Evolutionary conservation across 2,329 filamentous ascomycete species (phyloP), one percentile per base, ranked within the genome.

Genomic region (Geosmithia flava): DNA sequence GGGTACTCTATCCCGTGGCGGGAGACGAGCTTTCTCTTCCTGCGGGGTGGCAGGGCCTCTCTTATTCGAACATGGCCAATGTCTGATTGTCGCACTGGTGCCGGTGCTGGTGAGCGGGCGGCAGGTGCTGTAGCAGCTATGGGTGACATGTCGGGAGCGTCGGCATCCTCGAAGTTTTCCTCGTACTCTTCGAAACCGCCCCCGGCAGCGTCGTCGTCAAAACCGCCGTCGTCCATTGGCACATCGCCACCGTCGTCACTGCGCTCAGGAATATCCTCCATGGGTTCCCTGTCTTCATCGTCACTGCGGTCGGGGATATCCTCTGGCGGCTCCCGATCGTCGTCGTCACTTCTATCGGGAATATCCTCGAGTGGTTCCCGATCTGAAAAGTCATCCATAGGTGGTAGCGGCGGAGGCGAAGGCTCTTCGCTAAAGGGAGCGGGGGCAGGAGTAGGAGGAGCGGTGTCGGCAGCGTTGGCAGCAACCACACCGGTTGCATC

Each of bases 1-100:
- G 87, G 85, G 54, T 90, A 89, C 51, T 83, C 77, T 46, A 85
- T 80, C 23, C 87, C 87, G 58, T 89, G 72, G 45, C 76, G 76
- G 1, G 88, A 94, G 45, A 80, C 54, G 13, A 62, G 59, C 55
- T 74, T 75, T 50, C 59, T 65, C 51, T 62, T 65, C 50, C 62
- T 63, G 42, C 53, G 52, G 15, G 55, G 47, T 5, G 44, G 49
- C 46, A 47, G 46, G 6, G 50, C 42, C 6, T 46, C 46, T 20
- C 46, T 40, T 29, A 11, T 47, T 42, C 33, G 33, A 16, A 37
- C 42, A 17, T 44, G 20, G 33, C 33, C 42, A 42, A 20, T 13
- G n/a, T 44, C 52, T 30, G 57, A 57, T 13, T 16, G 33, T 37
- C 33, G 33, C 6, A 11, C 23, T 33, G 27, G 43, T 44, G 20